These are phyloP conservation scores for Ophiostoma perfectum DNA, from an alignment of 2,329 filamentous ascomycete species.

Conservation along the genomic window DNA sequence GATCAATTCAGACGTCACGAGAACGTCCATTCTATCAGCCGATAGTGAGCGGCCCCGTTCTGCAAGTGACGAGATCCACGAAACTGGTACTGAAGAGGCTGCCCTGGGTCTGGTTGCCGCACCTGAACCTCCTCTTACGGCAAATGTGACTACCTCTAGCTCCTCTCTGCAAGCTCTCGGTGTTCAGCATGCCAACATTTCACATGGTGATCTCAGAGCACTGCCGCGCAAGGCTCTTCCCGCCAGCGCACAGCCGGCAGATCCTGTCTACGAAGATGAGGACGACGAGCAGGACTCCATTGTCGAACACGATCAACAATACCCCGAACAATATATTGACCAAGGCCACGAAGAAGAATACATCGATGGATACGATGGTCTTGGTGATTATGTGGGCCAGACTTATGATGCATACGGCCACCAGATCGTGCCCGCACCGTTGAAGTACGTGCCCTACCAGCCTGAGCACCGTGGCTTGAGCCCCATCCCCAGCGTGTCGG, in stretches of 20 bases:
- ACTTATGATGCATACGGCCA: slow-evolving; percentile 49
- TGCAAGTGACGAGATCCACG: slow-evolving; percentile 52
- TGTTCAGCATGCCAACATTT: slow-evolving; percentile 61
- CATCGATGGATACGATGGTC: slow-evolving; percentile 35
- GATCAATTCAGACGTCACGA: slow-evolving; percentile 80
- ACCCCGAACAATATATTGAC: slow-evolving; percentile 38
- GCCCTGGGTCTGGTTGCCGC: slow-evolving; percentile 32
- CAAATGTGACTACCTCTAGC: slow-evolving; percentile 40
- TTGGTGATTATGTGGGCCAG: slow-evolving; percentile 32
- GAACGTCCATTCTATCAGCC: slow-evolving; percentile 79
- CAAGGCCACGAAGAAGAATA: slow-evolving; percentile 28
- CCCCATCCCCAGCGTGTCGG: slow-evolving; percentile 88
- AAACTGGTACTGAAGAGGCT: slow-evolving; percentile 38
- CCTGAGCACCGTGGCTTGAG: slow-evolving; percentile 68
- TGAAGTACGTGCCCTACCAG: slow-evolving; percentile 64
- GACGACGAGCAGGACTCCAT: slow-evolving; percentile 37
- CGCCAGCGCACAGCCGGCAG: neutral
- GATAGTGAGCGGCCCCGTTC: slow-evolving; percentile 69
- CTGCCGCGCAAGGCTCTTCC: slow-evolving; percentile 43
- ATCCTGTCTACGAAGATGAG: slow-evolving; percentile 36
- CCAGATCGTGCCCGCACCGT: slow-evolving; percentile 58
- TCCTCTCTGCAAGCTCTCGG: slow-evolving; percentile 56
- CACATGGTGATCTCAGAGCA: slow-evolving; percentile 53
- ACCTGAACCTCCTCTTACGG: slow-evolving; percentile 48
- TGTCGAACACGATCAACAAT: slow-evolving; percentile 37